These are phyloP conservation scores for Colletotrichum sp. DNA, from an alignment of 2,329 filamentous ascomycete species.

Conservation along the genomic window DNA sequence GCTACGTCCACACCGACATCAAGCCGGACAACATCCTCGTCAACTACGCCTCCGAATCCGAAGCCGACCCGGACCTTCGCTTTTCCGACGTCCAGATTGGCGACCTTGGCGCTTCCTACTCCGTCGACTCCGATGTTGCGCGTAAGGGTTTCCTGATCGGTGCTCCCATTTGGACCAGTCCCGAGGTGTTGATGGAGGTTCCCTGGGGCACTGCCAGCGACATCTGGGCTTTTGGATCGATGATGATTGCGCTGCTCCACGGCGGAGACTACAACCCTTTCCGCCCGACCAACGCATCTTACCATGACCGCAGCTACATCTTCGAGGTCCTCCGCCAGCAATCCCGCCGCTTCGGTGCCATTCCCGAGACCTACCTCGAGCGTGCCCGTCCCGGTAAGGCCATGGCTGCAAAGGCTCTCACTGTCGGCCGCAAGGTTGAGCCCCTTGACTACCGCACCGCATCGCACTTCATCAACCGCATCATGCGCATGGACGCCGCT, in stretches of 20 bases:
- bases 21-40: conserved; percentile 20
- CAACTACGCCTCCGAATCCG: conserved; percentile 8
- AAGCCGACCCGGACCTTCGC: conserved; percentile 15
- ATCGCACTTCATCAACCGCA: conserved; percentile 17
- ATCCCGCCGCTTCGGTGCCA: conserved; percentile 13
- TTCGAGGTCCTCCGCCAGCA: conserved; percentile 20
- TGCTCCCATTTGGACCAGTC: conserved; percentile 18
- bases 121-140: conserved; percentile 12
- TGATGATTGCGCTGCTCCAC: conserved; percentile 37
- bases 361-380: conserved; percentile 15
- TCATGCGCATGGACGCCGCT: conserved; percentile 20
- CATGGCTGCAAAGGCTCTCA: conserved; percentile 15
- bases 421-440: conserved; percentile 11
- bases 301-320: conserved; percentile 18
- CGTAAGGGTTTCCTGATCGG: conserved; percentile 15
- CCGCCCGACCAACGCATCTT: conserved; percentile 12
- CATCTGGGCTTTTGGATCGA: conserved; percentile 85
- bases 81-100: conserved; percentile 19
- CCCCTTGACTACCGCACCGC: conserved; percentile 16
- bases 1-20: conserved; percentile 17
- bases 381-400: conserved; percentile 17
- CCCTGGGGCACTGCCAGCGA: conserved; percentile 69
- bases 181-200: conserved; percentile 17
- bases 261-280: conserved; percentile 20
- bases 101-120: conserved; percentile 15